A percentile compares a stretch with the other conserved stretches of the same genome.
Conservation (phyloP, 2,329 filamentous ascomycete species). For the Bretziella fagacearum region DNA sequence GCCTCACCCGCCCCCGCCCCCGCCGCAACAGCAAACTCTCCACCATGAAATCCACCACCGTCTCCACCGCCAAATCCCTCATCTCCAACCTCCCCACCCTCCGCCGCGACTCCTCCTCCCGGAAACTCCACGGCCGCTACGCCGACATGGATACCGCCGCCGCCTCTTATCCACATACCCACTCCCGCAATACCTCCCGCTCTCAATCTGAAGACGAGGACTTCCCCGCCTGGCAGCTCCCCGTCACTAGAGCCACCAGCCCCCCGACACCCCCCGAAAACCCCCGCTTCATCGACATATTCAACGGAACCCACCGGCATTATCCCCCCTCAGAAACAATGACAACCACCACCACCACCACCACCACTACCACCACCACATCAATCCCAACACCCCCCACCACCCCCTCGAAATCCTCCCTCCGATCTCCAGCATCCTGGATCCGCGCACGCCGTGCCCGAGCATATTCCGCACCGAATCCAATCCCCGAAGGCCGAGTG, state of each 20-base stretch:
- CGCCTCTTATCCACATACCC: conserved; percentile 8
- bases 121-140: conserved; percentile 6
- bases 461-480: conserved; percentile 11
- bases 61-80: conserved; percentile 11
- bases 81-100: conserved; percentile 12
- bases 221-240: conserved; percentile 1
- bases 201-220: too few relatives aligned
- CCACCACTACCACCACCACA: neutral
- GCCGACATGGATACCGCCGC: conserved; percentile 9
- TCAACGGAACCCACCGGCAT: neutral
- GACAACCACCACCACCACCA: neutral
- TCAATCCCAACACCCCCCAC: neutral
- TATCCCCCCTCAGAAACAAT: neutral
- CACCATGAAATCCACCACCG: conserved; percentile 35
- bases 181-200: too few relatives aligned
- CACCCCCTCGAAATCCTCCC: neutral
- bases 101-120: conserved; percentile 5
- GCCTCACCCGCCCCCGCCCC: conserved; percentile 46
- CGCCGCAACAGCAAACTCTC: conserved; percentile 64
- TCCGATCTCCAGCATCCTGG: conserved; percentile 1
- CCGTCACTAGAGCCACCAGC: neutral
- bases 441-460: conserved; percentile 2
- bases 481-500: neutral
- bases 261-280: neutral
- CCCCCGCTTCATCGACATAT: neutral